Evolutionary conservation across 208 protist genomes (phyloP), one percentile per base, ranked within the genome.

Genomic region (Trypanosoma mega): DNA sequence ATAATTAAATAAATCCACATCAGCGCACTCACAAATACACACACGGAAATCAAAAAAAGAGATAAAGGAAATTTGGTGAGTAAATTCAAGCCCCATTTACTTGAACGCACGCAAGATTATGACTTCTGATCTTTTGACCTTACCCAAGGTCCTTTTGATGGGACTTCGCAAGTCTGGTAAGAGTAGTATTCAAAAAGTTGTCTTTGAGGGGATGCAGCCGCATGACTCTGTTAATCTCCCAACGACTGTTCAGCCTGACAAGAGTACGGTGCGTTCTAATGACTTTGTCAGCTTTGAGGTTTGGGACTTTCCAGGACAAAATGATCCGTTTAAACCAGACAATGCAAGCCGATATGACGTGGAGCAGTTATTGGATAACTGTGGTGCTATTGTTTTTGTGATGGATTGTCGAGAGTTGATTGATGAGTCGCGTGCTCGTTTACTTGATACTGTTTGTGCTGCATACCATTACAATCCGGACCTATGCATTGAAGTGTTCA

Each of bases 271-370:
- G 47, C 80, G 82, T 62, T 84, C 78, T 23, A 93, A 93, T 34
- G 85, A 91, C 56, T 93, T 96, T 76, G 78, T 96, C 14, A 93
- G 87, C 47, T 96, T 96, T 53, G 85, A 96, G 52, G 86, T 96
- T 39, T 96, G 89, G 86, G 89, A 96, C 73, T 93, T 96, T 56
- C 89, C 89, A 0, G 89, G 89, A 0, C 89, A 96, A 57, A 90
- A 75, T 53, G 86, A 96, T 60, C 85, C 89, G 0, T 92, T 96
- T 50, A 77, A 90, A 46, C 60, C 72, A 2, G 83, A 77, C 58
- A 80, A 76, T 68, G 51, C 69, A 7, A 78, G 60, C 47, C 63
- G 69, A 26, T 87, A 82, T 53, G 79, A 91, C 39, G 69, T 76
- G 30, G 74, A 82, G 21, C 68, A 82, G 50, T 61, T 95, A 9